phyloP scores from a whole-genome alignment of 768 basidiomycete genomes.

The Solioccasus polychromus region DNA sequence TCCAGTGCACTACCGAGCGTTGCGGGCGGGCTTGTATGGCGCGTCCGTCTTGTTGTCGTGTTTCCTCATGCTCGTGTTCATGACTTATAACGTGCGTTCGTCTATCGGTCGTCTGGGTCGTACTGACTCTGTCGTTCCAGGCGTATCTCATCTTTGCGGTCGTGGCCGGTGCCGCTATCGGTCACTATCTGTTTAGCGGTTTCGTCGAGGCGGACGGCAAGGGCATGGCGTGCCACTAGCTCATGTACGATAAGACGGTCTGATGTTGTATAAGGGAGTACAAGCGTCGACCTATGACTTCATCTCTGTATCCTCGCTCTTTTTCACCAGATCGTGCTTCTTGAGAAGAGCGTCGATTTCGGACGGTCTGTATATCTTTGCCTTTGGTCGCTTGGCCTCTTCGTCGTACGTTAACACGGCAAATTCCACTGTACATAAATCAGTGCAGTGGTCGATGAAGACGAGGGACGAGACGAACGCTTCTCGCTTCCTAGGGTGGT shows the following conservation, averaged over 20 bases:
- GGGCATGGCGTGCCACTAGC: conserved; percentile 79
- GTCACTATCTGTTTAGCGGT: conserved; percentile 75
- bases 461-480: conserved; percentile 53
- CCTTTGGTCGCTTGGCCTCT: conserved; percentile 70
- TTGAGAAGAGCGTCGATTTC: conserved; percentile 85
- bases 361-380: conserved; percentile 86
- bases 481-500: conserved; percentile 96
- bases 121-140: conserved; percentile 41
- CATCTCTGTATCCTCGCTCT: conserved; percentile 82
- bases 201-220: conserved; percentile 65
- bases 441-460: not conserved
- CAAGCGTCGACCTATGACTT: conserved; percentile 38
- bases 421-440: conserved; percentile 74
- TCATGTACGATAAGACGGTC: too few relatives aligned
- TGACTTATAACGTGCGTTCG: conserved; percentile 88
- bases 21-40: conserved; percentile 73
- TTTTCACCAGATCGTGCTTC: conserved; percentile 82
- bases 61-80: conserved; percentile 94
- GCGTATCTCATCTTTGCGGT: conserved; percentile 84
- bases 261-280: conserved; percentile 6
- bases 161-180: conserved; percentile 76
- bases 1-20: conserved; percentile 38
- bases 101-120: not conserved
- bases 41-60: conserved; percentile 73
- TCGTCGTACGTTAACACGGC: conserved; percentile 89